Conservation (phyloP, 2,329 filamentous ascomycete species). For the Fusarium redolens region DNA sequence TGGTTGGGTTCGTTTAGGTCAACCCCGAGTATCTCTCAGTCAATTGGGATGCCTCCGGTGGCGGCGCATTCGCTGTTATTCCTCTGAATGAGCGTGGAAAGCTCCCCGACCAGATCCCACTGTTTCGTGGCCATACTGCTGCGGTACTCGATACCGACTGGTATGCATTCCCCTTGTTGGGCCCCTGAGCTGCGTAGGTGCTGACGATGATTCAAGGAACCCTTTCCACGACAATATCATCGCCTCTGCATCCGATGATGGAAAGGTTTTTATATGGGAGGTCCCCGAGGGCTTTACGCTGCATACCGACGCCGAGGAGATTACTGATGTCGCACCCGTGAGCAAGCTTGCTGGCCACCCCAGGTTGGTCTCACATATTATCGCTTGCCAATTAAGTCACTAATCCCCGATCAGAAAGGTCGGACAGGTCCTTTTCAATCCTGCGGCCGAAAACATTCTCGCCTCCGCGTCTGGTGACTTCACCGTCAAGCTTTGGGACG, state of each 20-base stretch:
- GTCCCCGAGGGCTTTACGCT: constrained; percentile 90
- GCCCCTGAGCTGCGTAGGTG: constrained; percentile 10
- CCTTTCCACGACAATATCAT: constrained; percentile 95
- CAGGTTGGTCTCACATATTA: constrained; percentile 64
- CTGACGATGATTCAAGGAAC: constrained; percentile 68
- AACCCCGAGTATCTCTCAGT: constrained; percentile 97
- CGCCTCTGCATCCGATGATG: constrained; percentile 95
- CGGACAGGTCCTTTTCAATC: constrained; percentile 97
- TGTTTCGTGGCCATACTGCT: constrained; percentile 96
- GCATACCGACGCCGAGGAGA: constrained; percentile 85
- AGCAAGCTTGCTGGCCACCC: constrained; percentile 88
- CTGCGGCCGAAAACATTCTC: constrained; percentile 92
- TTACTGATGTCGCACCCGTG: constrained; percentile 82
- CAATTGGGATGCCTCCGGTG: constrained; percentile 97
- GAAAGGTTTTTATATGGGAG: constrained; percentile 96
- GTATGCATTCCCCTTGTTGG: constrained; percentile 60
- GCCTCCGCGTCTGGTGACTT: constrained; percentile 96
- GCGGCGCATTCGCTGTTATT: constrained; percentile 96
- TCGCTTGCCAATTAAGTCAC: constrained; percentile 8
- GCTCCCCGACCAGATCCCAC: constrained; percentile 89
- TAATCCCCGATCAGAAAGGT: constrained; percentile 77
- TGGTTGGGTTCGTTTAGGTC: constrained; percentile 65
- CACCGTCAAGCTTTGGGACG: constrained; percentile 95
- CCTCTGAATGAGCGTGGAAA: constrained; percentile 90
- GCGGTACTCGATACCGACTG: constrained; percentile 98